A percentile compares a stretch with the other conserved stretches of the same genome.
phyloP scores from a whole-genome alignment of 2,329 filamentous ascomycete species.

The Aspergillus aculeatus region DNA sequence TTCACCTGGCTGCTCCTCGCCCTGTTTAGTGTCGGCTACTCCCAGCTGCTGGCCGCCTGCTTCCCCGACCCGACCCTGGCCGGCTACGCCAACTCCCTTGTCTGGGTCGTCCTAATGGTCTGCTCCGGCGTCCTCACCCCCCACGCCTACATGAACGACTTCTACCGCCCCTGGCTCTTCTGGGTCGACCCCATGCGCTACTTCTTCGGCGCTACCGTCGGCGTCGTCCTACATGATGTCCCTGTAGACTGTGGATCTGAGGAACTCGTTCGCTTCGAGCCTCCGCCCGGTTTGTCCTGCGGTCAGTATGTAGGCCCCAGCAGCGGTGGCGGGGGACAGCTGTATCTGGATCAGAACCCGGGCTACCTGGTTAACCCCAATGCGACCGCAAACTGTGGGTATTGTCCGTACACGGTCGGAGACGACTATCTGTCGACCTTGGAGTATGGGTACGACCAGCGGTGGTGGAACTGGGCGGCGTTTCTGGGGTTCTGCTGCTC shows the following conservation, averaged over 20 bases:
- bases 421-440: slow-evolving; percentile 1
- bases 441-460: slow-evolving; percentile 2
- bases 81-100: neutral
- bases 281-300: slow-evolving; percentile 6
- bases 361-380: slow-evolving; percentile 4
- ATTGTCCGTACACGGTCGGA: slow-evolving; percentile 3
- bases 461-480: slow-evolving; percentile 8
- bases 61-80: neutral
- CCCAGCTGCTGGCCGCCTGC: neutral
- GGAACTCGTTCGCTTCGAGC: slow-evolving; percentile 6
- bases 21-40: neutral
- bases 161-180: slow-evolving; percentile 7
- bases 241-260: neutral
- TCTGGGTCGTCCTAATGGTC: neutral
- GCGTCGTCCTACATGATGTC: slow-evolving; percentile 1
- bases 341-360: neutral
- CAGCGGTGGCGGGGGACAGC: neutral
- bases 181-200: slow-evolving; percentile 12
- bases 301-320: neutral
- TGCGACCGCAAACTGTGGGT: neutral
- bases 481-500: slow-evolving; percentile 11
- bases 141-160: neutral
- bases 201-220: slow-evolving; percentile 6
- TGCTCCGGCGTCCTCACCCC: neutral
- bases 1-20: neutral